Conservation (phyloP, 768 basidiomycete genomes). For the Suillus subalutaceus region DNA sequence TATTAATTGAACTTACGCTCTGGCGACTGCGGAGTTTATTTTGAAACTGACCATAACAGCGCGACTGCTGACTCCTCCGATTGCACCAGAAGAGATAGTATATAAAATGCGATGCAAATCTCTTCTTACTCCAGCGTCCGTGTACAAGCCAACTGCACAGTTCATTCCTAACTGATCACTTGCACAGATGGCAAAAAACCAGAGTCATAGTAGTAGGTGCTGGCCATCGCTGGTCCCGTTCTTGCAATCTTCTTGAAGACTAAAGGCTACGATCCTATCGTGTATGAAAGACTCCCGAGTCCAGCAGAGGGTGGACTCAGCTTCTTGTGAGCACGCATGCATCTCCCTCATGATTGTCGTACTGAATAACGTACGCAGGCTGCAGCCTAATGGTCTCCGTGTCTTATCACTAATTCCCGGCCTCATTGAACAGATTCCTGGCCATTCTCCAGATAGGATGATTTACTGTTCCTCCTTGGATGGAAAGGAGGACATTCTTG, state of each 20-base stretch:
- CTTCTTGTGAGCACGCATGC: conserved; percentile 28
- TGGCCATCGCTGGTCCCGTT: conserved; percentile 43
- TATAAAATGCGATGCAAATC: too few species aligned
- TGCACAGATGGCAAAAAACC: conserved; percentile 15
- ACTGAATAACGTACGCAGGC: conserved; percentile 17
- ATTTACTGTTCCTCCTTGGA: conserved; percentile 24
- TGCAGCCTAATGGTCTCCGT: conserved; percentile 32
- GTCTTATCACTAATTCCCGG: conserved; percentile 32
- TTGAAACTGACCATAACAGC: too few species aligned
- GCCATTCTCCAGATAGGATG: conserved; percentile 18
- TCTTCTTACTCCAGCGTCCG: not conserved
- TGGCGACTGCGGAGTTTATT: too few species aligned
- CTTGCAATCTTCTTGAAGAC: conserved; percentile 40
- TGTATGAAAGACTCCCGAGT: conserved; percentile 35
- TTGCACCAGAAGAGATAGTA: too few species aligned
- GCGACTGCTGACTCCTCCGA: too few species aligned
- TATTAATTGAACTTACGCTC: too few species aligned
- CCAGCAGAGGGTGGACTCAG: conserved; percentile 33
- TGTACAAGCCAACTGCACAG: not conserved
- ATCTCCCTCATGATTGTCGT: not conserved
- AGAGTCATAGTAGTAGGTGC: conserved; percentile 42
- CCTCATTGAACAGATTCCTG: conserved; percentile 27
- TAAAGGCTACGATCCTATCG: conserved; percentile 40
- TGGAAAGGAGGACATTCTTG: conserved; percentile 31
- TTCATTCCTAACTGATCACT: not conserved